phyloP scores from a whole-genome alignment of 345 rosid genomes.

The Trapa incisa region DNA sequence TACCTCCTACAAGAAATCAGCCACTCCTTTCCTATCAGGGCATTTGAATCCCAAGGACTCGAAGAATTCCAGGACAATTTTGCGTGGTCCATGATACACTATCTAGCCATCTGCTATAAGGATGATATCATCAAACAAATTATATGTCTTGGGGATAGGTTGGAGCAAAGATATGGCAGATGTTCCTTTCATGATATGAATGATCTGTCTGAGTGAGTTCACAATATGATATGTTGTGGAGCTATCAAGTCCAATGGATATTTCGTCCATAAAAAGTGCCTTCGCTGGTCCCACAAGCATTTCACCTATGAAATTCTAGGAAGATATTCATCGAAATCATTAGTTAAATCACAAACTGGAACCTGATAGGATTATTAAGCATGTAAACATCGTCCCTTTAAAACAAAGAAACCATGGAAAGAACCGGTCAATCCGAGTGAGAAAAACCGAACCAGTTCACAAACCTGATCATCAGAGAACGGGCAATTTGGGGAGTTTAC shows the following conservation, averaged over 20 bases:
- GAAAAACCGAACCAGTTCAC: no score
- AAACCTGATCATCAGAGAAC: no score
- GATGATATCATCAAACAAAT: conserved; percentile 64
- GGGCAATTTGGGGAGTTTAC: no score
- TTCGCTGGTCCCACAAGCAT: conserved; percentile 67
- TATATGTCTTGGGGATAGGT: conserved; percentile 69
- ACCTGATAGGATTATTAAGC: background rate
- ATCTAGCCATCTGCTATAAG: conserved; percentile 61
- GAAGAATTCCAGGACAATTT: conserved; percentile 45
- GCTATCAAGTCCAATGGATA: conserved; percentile 70
- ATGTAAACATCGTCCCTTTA: no score
- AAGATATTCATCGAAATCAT: background rate
- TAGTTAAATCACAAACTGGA: background rate
- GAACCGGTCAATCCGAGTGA: no score
- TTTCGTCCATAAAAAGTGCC: conserved; percentile 67
- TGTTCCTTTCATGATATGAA: conserved; percentile 51
- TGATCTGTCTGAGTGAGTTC: conserved; percentile 49
- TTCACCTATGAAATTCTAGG: conserved; percentile 30
- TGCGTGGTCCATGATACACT: conserved; percentile 68
- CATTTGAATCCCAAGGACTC: conserved; percentile 57
- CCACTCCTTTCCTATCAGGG: conserved; percentile 69
- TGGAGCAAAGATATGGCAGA: conserved; percentile 64
- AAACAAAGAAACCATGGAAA: no score
- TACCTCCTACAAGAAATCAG: conserved; percentile 84
- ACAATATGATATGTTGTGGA: conserved; percentile 77